phyloP scores from a whole-genome alignment of 805 yeast species.

The Wickerhamiella australiensis region DNA sequence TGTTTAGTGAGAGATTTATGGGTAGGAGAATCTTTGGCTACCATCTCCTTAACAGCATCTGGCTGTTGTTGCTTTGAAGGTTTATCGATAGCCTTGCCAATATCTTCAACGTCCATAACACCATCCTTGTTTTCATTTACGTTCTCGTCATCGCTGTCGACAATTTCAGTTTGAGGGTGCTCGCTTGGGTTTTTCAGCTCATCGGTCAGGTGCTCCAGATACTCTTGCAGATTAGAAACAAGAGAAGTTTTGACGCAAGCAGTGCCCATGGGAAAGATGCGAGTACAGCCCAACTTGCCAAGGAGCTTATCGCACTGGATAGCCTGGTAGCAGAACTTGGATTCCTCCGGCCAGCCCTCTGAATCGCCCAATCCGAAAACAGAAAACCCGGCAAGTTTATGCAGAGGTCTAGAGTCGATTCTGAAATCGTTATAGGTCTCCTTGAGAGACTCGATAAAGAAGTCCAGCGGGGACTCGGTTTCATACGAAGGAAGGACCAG shows the following conservation, averaged over 20 bases:
- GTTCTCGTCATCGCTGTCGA: slow-evolving; percentile 45
- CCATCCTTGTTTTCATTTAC: slow-evolving; percentile 31
- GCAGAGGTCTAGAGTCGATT: slow-evolving; percentile 68
- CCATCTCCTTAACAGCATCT: slow-evolving; percentile 59
- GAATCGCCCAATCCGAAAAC: slow-evolving; percentile 82
- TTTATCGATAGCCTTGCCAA: slow-evolving; percentile 46
- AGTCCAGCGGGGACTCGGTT: slow-evolving; percentile 85
- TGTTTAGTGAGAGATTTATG: slow-evolving; percentile 79
- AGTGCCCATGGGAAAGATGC: slow-evolving; percentile 73
- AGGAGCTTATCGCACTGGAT: slow-evolving; percentile 58
- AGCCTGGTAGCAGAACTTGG: slow-evolving; percentile 80
- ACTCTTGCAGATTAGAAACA: slow-evolving; percentile 51
- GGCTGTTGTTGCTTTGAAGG: not conserved
- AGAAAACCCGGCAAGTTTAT: slow-evolving; percentile 59
- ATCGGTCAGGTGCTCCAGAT: slow-evolving; percentile 50
- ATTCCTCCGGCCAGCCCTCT: slow-evolving; percentile 60
- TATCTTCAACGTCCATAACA: slow-evolving; percentile 72
- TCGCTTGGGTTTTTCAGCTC: slow-evolving; percentile 52
- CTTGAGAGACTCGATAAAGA: slow-evolving; percentile 62
- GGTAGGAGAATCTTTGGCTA: slow-evolving; percentile 79
- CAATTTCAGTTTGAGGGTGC: slow-evolving; percentile 49
- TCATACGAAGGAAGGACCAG: slow-evolving; percentile 82
- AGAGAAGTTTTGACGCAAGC: slow-evolving; percentile 57
- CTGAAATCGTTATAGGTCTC: slow-evolving; percentile 80
- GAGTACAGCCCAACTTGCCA: slow-evolving; percentile 73